Conservation (phyloP, 1,139 yeast species). For the Blastobotrys petasosporus region DNA sequence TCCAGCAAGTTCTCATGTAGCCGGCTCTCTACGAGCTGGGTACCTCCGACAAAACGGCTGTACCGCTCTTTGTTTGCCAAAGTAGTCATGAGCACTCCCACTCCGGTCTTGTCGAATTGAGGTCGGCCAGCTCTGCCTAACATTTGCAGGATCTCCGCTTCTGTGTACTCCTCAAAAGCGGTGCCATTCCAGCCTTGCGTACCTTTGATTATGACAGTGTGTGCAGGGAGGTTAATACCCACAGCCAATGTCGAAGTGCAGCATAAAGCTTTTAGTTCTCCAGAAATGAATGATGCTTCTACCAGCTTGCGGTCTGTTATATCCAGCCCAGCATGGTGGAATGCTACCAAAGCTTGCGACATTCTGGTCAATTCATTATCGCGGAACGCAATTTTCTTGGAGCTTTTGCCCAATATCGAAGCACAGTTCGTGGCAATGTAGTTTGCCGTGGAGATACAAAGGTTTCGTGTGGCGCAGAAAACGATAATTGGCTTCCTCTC, state of each 20-base stretch:
- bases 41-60: slow-evolving; percentile 79
- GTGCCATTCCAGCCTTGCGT: slow-evolving; percentile 96
- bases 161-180: slow-evolving; percentile 88
- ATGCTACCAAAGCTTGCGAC: slow-evolving; percentile 80
- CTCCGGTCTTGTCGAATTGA: slow-evolving; percentile 86
- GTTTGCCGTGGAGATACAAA: slow-evolving; percentile 5
- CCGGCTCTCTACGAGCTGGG: slow-evolving; percentile 91
- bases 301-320: slow-evolving; percentile 84
- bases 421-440: background rate
- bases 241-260: slow-evolving; percentile 98
- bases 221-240: slow-evolving; percentile 99
- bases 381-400: slow-evolving; percentile 54
- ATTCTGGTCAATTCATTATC: slow-evolving; percentile 77
- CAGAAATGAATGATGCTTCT: slow-evolving; percentile 77
- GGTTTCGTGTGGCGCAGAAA: slow-evolving; percentile 6
- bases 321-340: slow-evolving; percentile 97
- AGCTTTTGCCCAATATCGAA: background rate
- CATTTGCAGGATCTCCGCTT: slow-evolving; percentile 92
- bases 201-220: slow-evolving; percentile 92
- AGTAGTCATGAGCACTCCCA: slow-evolving; percentile 84
- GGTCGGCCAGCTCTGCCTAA: slow-evolving; percentile 99
- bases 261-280: slow-evolving; percentile 82
- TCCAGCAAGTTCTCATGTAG: slow-evolving; percentile 74
- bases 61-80: slow-evolving; percentile 80
- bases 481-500: slow-evolving; percentile 5